Conservation (phyloP, 176 grass and related monocot genomes). For the Carex parvula region DNA sequence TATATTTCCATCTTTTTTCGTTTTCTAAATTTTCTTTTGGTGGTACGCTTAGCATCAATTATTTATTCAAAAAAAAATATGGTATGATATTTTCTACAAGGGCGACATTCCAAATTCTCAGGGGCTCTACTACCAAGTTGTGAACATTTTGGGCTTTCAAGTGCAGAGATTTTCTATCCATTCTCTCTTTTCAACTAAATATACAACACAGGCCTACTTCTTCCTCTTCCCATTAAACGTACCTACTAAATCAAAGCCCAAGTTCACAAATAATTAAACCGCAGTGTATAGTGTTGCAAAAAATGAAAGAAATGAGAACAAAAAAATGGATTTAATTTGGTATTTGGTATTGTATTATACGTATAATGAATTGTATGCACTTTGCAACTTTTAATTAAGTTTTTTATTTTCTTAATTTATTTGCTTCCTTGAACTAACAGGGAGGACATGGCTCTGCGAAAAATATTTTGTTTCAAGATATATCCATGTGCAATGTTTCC, state of each 20-base stretch:
- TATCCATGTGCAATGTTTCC: slow-evolving; percentile 50
- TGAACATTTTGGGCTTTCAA: background rate
- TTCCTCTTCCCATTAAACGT: too few relatives aligned
- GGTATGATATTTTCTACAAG: too few relatives aligned
- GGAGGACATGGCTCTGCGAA: slow-evolving; percentile 57
- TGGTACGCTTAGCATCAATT: too few relatives aligned
- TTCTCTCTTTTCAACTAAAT: background rate
- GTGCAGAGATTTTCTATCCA: background rate
- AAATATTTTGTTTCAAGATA: slow-evolving; percentile 58
- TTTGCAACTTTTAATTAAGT: background rate
- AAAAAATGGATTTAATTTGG: background rate
- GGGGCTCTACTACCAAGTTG: background rate
- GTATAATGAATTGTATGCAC: background rate
- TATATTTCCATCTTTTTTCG: too few relatives aligned
- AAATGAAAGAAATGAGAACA: background rate
- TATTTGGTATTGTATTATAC: background rate
- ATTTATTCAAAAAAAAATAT: too few relatives aligned
- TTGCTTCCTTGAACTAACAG: slow-evolving; percentile 24
- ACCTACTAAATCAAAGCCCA: background rate
- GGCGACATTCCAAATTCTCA: background rate
- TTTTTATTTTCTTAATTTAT: background rate
- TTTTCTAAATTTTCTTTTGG: too few relatives aligned
- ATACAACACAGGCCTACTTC: background rate
- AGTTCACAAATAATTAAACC: background rate
- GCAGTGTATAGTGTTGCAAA: background rate